A percentile compares a stretch with the other conserved stretches of the same genome.
Conservation (phyloP, 192 early-diverging fungal genomes). For the Coemansia sp. region DNA sequence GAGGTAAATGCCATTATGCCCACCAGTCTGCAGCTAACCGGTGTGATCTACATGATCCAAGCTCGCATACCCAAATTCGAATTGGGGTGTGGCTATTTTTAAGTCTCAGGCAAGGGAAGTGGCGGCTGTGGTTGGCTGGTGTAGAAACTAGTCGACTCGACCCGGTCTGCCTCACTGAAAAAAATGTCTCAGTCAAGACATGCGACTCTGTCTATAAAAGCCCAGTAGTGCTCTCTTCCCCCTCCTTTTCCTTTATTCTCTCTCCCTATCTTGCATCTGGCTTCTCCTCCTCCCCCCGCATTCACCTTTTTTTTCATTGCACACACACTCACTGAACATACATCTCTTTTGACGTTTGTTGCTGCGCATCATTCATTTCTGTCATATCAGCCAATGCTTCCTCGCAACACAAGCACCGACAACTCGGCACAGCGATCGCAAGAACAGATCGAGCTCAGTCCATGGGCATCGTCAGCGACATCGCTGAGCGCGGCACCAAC, state of each 20-base stretch:
- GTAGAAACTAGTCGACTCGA: neutral
- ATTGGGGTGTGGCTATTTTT: neutral
- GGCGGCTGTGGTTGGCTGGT: neutral
- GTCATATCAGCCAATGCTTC: conserved; percentile 10
- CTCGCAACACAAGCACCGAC: neutral
- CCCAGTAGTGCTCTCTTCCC: neutral
- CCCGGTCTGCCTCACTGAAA: neutral
- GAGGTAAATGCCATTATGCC: neutral
- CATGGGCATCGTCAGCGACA: neutral
- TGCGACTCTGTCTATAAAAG: neutral
- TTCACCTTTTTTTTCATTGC: neutral
- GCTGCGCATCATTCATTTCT: neutral
- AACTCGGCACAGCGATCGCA: conserved; percentile 3
- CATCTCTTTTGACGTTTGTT: neutral
- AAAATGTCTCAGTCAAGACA: neutral
- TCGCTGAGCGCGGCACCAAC: conserved; percentile 11
- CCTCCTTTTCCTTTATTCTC: neutral
- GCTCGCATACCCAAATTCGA: neutral
- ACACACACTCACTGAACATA: neutral
- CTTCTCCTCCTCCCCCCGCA: neutral
- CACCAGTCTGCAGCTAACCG: neutral
- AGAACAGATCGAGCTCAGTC: conserved; percentile 8
- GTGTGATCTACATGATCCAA: conserved; percentile 1
- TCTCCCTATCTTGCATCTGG: neutral
- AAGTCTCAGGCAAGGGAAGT: neutral